These are phyloP conservation scores for Phytophthora fragariae DNA, from an alignment of 352 stramenopile genomes.

Conservation along the genomic window DNA sequence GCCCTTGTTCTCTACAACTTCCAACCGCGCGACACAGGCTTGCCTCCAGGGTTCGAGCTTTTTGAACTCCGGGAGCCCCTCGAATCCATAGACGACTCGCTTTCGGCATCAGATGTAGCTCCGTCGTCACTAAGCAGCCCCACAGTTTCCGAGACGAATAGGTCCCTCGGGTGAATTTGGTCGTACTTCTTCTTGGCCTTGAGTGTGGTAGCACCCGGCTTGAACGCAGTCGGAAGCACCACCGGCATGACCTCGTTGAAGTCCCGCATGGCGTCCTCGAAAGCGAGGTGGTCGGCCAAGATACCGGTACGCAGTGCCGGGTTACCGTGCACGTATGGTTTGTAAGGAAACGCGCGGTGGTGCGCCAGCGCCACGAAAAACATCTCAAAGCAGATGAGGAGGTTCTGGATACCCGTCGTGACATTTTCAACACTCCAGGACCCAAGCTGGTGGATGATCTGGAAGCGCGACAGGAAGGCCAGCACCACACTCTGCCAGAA, in stretches of 20 bases:
- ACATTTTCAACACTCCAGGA: constrained; percentile 96
- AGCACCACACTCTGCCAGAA: constrained; percentile 98
- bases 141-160: constrained; percentile 55
- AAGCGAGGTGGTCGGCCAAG: constrained; percentile 93
- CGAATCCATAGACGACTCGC: constrained; percentile 34
- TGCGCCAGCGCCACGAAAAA: constrained; percentile 96
- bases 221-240: constrained; percentile 83
- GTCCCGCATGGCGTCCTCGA: constrained; percentile 95
- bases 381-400: constrained; percentile 99
- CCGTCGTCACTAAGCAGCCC: constrained; percentile 59
- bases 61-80: constrained; percentile 29
- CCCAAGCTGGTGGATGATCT: constrained; percentile 92
- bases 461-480: constrained; percentile 88
- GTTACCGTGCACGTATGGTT: constrained; percentile 75
- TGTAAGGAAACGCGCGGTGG: constrained; percentile 95
- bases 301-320: constrained; percentile 71
- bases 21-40: constrained; percentile 62
- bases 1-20: constrained; percentile 47
- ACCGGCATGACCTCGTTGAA: constrained; percentile 93
- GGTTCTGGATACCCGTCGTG: constrained; percentile 97
- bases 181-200: constrained; percentile 67
- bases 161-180: constrained; percentile 40
- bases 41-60: constrained; percentile 20
- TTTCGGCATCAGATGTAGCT: constrained; percentile 32
- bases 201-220: constrained; percentile 66